phyloP scores from a whole-genome alignment of 257 asterid species.

The Thymus mandschuricus region DNA sequence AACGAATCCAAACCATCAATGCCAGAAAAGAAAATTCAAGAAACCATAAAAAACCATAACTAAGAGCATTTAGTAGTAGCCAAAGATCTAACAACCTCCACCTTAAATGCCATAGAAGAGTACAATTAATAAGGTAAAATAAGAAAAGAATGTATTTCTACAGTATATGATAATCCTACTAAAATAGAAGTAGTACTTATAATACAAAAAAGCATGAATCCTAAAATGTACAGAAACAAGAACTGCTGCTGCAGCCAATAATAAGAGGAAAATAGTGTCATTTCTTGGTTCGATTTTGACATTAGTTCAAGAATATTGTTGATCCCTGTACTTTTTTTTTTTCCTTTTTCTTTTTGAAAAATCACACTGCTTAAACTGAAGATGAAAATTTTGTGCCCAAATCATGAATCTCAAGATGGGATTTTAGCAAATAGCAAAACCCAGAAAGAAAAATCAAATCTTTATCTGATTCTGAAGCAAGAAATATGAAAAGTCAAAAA shows the following conservation, averaged over 20 bases:
- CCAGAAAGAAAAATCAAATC: constrained; percentile 24
- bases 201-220: neutral
- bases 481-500: constrained; percentile 28
- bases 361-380: neutral
- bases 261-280: neutral
- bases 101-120: neutral
- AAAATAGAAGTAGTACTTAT: neutral
- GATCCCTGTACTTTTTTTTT: neutral
- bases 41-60: neutral
- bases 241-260: neutral
- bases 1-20: neutral
- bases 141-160: neutral
- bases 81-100: neutral
- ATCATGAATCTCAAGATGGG: neutral
- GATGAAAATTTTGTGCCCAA: neutral
- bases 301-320: neutral
- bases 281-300: neutral
- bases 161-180: neutral
- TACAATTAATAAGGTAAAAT: neutral
- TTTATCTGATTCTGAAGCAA: constrained; percentile 7
- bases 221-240: constrained; percentile 5
- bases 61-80: neutral
- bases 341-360: neutral
- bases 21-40: neutral
- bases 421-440: neutral